These are phyloP conservation scores for Naegleria lovaniensis DNA, from an alignment of 208 protist genomes.

Conservation along the genomic window DNA sequence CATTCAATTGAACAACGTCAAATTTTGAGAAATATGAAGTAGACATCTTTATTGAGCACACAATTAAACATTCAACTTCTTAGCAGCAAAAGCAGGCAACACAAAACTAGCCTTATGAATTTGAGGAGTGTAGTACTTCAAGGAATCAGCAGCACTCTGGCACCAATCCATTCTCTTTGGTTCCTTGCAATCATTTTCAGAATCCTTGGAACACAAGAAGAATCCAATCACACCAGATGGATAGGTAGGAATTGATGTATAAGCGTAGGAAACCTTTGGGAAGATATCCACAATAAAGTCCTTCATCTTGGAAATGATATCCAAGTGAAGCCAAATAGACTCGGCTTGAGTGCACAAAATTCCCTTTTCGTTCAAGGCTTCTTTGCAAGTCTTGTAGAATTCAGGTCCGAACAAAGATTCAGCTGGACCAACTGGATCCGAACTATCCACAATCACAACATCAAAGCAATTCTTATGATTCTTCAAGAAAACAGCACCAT, in stretches of 20 bases:
- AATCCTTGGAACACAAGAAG: constrained; percentile 64
- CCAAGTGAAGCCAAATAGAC: constrained; percentile 79
- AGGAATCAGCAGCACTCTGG: neutral
- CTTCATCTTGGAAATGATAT: constrained; percentile 76
- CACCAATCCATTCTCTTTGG: too few relatives aligned
- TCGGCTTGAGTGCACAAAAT: constrained; percentile 47
- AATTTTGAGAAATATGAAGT: too few relatives aligned
- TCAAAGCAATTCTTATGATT: constrained; percentile 65
- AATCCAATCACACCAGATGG: constrained; percentile 80
- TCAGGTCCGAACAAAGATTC: constrained; percentile 48
- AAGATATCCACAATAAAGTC: constrained; percentile 60
- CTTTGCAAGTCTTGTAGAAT: constrained; percentile 61
- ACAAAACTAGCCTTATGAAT: constrained; percentile 18
- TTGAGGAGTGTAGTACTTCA: neutral
- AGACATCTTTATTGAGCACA: too few relatives aligned
- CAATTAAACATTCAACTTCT: neutral
- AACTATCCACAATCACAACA: constrained; percentile 88
- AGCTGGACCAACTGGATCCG: constrained; percentile 74
- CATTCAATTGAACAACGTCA: too few relatives aligned
- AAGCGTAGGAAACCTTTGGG: constrained; percentile 70
- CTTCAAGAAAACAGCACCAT: constrained; percentile 72
- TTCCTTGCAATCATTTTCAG: neutral
- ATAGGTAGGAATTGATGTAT: constrained; percentile 84
- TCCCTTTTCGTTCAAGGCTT: constrained; percentile 32
- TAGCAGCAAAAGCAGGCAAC: neutral